These are phyloP conservation scores for Pythium rishiriense DNA, from an alignment of 352 stramenopile species.

Conservation along the genomic window DNA sequence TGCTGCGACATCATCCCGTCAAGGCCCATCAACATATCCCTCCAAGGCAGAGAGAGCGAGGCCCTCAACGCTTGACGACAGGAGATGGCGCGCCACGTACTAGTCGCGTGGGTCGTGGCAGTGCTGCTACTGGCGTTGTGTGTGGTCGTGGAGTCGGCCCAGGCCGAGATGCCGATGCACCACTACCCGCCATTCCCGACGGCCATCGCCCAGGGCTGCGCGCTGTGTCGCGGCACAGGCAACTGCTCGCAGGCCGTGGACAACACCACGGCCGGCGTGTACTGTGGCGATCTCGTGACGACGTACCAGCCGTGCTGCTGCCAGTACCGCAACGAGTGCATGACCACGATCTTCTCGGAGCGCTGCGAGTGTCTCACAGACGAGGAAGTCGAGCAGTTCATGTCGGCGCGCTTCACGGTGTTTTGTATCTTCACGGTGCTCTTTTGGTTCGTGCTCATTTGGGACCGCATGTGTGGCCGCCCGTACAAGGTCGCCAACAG, in stretches of 20 bases:
- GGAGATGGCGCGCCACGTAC: neutral
- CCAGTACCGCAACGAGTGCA: constrained; percentile 71
- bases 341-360: constrained; percentile 50
- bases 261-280: constrained; percentile 54
- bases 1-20: constrained; percentile 13
- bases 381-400: constrained; percentile 53
- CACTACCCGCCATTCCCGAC: constrained; percentile 26
- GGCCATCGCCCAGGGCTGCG: constrained; percentile 45
- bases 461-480: constrained; percentile 73
- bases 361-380: constrained; percentile 68
- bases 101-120: neutral
- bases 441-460: constrained; percentile 59
- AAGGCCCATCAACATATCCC: too few species aligned
- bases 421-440: constrained; percentile 65
- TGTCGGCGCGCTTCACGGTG: constrained; percentile 71
- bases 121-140: neutral
- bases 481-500: constrained; percentile 84
- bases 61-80: neutral
- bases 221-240: constrained; percentile 50
- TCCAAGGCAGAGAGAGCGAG: neutral
- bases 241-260: constrained; percentile 69
- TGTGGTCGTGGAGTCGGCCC: constrained; percentile 8
- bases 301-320: constrained; percentile 78
- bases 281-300: constrained; percentile 64
- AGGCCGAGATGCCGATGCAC: constrained; percentile 24